phyloP scores from a whole-genome alignment of 2,329 filamentous ascomycete genomes.

The Fusarium veterinarium region DNA sequence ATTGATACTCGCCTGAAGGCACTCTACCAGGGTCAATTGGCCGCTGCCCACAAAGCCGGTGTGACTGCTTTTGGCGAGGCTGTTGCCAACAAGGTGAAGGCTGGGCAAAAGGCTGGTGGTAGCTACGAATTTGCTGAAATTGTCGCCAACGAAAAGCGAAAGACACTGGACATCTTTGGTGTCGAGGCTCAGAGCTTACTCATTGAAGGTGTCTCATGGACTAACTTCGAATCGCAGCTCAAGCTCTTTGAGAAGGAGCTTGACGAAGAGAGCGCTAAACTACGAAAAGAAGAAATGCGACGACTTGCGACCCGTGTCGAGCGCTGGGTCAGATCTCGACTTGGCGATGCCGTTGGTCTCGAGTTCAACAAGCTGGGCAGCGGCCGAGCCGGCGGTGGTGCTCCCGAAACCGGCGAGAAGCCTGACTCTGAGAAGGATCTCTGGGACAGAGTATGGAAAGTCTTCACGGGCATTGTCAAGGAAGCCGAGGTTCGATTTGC shows the following conservation, averaged over 20 bases:
- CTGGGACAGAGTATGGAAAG: conserved; percentile 94
- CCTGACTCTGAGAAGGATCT: conserved; percentile 82
- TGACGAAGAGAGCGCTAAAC: conserved; percentile 83
- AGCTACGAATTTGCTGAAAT: conserved; percentile 96
- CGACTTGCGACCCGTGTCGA: conserved; percentile 90
- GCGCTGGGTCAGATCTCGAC: conserved; percentile 89
- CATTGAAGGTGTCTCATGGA: conserved; percentile 87
- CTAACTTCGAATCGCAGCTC: conserved; percentile 84
- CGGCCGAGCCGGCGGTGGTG: conserved; percentile 83
- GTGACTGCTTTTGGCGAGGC: conserved; percentile 87
- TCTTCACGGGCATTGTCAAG: conserved; percentile 83
- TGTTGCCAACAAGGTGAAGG: conserved; percentile 87
- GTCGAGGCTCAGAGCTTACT: conserved; percentile 77
- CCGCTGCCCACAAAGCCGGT: conserved; percentile 88
- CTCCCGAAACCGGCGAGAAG: conserved; percentile 81
- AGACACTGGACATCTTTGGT: conserved; percentile 79
- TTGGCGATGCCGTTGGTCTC: conserved; percentile 87
- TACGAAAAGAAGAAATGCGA: conserved; percentile 96
- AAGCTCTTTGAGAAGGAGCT: conserved; percentile 88
- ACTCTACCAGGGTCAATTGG: conserved; percentile 88
- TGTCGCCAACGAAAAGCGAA: conserved; percentile 83
- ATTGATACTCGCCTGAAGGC: conserved; percentile 89
- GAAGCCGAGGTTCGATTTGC: conserved; percentile 89
- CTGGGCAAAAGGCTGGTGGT: conserved; percentile 90
- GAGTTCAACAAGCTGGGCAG: conserved; percentile 98